Evolutionary conservation across 2,329 filamentous ascomycete genomes (phyloP), one percentile per base, ranked within the genome.

Genomic region (Pyrenochaeta sp.): DNA sequence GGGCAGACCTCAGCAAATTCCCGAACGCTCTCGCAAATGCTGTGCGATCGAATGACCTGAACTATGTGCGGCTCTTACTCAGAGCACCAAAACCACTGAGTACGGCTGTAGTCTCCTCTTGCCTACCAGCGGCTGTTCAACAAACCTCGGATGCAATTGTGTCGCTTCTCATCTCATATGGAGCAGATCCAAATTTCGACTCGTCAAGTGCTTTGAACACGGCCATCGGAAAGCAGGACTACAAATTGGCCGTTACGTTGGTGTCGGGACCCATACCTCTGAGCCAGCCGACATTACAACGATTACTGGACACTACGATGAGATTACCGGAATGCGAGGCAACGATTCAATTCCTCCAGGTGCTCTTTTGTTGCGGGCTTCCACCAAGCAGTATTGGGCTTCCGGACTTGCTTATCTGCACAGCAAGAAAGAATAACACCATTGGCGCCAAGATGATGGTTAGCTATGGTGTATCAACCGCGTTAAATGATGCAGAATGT

Each of bases 111-210:
- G 55, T 70, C 8, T 68, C 66, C 3, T 66, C 67, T 15, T 66
- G 62, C 34, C 55, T 71, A 6, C 55, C 61, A 20, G 55, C 53
- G 24, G 67, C 66, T 17, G 63, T 68, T 4, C 63, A 68, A 37
- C 61, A 65, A 15, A 58, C 53, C n/a, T 67, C 63, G 4, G 60
- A 63, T 27, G 35, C 54, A 3, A 51, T 60, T 7, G 43, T 61
- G 20, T 68, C 65, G 7, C 44, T 69, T n/a, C 48, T 69, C 11
- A 54, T 68, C 26, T 50, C 54, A 6, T 62, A 69, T 41, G 67
- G 67, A 6, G 68, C 65, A 15, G 62, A 71, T 43, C 67, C 67
- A 9, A 71, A 71, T 41, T 69, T 65, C 44, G 58, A 69, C 26
- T 55, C 58, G 6, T 62, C 65, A 31, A 61, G 55, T 41, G 67